A percentile compares a stretch with the other conserved stretches of the same genome.
Conservation (phyloP, 148 eudicot species). For the Rhododendron kiyosumense region DNA sequence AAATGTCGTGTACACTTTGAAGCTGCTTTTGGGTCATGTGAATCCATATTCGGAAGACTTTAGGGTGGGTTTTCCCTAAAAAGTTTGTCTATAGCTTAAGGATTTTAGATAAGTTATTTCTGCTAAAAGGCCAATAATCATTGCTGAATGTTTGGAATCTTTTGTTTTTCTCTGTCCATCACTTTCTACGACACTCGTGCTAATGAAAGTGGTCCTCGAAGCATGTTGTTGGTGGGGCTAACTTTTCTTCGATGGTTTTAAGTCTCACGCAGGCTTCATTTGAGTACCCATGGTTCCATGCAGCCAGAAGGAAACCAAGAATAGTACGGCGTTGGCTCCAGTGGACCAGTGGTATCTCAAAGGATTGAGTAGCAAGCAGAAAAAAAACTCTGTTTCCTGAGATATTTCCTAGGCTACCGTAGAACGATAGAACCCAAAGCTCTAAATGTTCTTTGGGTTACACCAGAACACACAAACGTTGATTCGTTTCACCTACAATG, state of each 20-base stretch:
- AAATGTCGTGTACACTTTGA: not conserved
- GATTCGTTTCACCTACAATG: too few relatives aligned
- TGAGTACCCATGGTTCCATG: not conserved
- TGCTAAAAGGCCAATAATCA: too few relatives aligned
- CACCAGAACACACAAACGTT: too few relatives aligned
- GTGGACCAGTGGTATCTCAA: not conserved
- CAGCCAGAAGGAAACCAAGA: not conserved
- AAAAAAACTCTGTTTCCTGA: not conserved
- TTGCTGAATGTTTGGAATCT: too few relatives aligned
- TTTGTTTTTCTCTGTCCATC: not conserved
- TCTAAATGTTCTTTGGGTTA: not conserved
- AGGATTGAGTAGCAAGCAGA: not conserved
- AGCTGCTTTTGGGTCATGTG: not conserved
- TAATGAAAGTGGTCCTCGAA: not conserved
- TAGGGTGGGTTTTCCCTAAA: too few relatives aligned
- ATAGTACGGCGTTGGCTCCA: not conserved
- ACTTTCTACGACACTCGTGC: not conserved
- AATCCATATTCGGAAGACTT: too few relatives aligned
- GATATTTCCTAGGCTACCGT: not conserved
- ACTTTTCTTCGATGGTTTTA: not conserved
- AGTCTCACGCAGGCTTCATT: not conserved
- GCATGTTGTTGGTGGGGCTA: not conserved
- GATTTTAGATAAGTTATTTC: too few relatives aligned
- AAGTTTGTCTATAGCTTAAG: too few relatives aligned
- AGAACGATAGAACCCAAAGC: not conserved